phyloP scores from a whole-genome alignment of 495 filamentous ascomycete genomes.

The Pseudevernia furfuracea region DNA sequence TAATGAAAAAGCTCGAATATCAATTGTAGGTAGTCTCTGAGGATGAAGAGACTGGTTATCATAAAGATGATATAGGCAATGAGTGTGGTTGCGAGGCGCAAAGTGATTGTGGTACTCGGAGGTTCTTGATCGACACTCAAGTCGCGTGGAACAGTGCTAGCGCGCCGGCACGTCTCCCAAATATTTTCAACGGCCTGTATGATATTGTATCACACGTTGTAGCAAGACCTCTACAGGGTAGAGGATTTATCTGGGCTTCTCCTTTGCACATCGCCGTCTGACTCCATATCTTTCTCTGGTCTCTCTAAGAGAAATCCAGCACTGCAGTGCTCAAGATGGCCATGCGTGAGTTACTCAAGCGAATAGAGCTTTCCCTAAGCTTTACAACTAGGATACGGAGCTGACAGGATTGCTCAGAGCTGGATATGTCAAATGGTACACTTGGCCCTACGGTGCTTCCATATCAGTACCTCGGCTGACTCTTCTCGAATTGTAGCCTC shows the following conservation, averaged over 20 bases:
- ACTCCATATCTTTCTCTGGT: not conserved
- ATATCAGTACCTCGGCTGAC: conserved; percentile 27
- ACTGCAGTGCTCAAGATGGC: conserved; percentile 42
- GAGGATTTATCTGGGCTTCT: not conserved
- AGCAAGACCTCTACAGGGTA: not conserved
- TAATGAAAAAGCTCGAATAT: not conserved
- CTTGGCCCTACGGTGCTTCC: not conserved
- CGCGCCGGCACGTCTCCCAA: conserved; percentile 18
- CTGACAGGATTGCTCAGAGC: conserved; percentile 44
- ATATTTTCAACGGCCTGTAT: conserved; percentile 9
- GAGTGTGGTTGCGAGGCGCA: conserved; percentile 12
- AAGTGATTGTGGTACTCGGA: conserved; percentile 6
- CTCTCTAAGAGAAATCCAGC: not conserved
- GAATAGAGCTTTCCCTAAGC: conserved; percentile 22
- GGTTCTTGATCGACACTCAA: conserved; percentile 8
- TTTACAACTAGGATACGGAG: conserved; percentile 28
- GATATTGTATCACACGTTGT: not conserved
- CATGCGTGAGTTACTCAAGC: conserved; percentile 47
- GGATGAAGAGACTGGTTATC: conserved; percentile 9
- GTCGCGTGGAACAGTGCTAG: conserved; percentile 25
- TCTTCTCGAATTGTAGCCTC: conserved; percentile 44
- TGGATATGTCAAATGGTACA: conserved; percentile 70
- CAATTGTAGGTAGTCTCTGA: conserved; percentile 1
- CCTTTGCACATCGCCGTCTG: not conserved
- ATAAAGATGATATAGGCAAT: not conserved